A percentile compares a stretch with the other conserved stretches of the same genome.
Conservation (phyloP, 768 basidiomycete species). For the Crassisporium funariophilum region DNA sequence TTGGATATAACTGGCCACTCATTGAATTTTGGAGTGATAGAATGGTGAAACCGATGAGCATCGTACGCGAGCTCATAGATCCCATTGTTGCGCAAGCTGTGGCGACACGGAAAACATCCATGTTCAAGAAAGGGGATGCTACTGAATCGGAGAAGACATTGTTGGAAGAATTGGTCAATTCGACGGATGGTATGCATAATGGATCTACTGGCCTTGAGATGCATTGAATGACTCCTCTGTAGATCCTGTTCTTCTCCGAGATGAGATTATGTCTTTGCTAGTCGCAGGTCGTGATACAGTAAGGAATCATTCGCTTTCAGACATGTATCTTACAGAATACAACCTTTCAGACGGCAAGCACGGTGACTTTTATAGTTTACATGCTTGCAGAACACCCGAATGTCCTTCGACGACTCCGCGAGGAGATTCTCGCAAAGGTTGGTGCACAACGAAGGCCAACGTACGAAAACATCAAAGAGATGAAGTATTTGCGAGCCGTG, state of each 20-base stretch:
- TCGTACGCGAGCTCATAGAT: background rate
- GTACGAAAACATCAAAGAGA: conserved; percentile 42
- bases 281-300: conserved; percentile 58
- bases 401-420: conserved; percentile 38
- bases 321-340: background rate
- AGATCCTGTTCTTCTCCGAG: conserved; percentile 4
- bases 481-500: conserved; percentile 46
- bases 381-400: conserved; percentile 44
- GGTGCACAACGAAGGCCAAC: conserved; percentile 40
- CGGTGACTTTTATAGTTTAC: conserved; percentile 44
- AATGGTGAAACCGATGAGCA: background rate
- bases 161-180: background rate
- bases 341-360: conserved; percentile 25
- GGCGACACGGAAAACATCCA: background rate
- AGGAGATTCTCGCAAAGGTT: conserved; percentile 42
- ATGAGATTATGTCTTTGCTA: conserved; percentile 46
- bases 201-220: background rate
- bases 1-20: background rate
- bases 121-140: background rate
- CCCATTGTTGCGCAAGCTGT: background rate
- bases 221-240: background rate
- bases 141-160: background rate
- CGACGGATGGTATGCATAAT: background rate
- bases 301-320: conserved; percentile 27
- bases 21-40: background rate